Conservation (phyloP, 371 early-diverging fungal species). For the Mortierella sp. region DNA sequence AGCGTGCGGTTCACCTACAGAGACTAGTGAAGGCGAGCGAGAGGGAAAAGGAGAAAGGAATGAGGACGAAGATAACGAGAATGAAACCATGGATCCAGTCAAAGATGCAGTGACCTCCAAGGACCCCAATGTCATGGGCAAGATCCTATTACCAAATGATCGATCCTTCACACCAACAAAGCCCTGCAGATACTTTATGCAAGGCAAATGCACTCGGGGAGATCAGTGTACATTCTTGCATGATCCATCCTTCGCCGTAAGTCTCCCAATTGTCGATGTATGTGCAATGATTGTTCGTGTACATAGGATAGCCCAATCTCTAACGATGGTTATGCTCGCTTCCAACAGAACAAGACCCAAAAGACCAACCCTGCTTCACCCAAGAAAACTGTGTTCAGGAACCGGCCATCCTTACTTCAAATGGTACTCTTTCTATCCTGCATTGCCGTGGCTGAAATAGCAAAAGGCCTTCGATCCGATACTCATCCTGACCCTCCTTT, state of each 20-base stretch:
- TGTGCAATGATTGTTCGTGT: background rate
- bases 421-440: constrained; percentile 48
- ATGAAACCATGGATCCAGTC: constrained; percentile 63
- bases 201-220: constrained; percentile 59
- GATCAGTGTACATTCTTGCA: constrained; percentile 62
- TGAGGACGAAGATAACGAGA: constrained; percentile 42
- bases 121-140: constrained; percentile 61
- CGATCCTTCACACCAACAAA: constrained; percentile 21
- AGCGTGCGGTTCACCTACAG: constrained; percentile 7
- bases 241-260: constrained; percentile 52
- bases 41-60: too few species aligned
- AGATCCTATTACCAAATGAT: constrained; percentile 52
- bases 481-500: too few species aligned
- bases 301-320: background rate
- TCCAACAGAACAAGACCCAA: constrained; percentile 30
- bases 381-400: constrained; percentile 35
- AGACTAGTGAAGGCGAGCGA: constrained; percentile 25
- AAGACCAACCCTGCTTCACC: constrained; percentile 16
- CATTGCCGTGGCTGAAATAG: too few species aligned
- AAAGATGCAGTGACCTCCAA: constrained; percentile 65
- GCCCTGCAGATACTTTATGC: constrained; percentile 59
- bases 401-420: constrained; percentile 57
- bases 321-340: background rate
- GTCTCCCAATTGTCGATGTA: background rate
- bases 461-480: too few species aligned